These are phyloP conservation scores for Penicillium robsamsonii DNA, from an alignment of 495 filamentous ascomycete genomes.

Conservation along the genomic window DNA sequence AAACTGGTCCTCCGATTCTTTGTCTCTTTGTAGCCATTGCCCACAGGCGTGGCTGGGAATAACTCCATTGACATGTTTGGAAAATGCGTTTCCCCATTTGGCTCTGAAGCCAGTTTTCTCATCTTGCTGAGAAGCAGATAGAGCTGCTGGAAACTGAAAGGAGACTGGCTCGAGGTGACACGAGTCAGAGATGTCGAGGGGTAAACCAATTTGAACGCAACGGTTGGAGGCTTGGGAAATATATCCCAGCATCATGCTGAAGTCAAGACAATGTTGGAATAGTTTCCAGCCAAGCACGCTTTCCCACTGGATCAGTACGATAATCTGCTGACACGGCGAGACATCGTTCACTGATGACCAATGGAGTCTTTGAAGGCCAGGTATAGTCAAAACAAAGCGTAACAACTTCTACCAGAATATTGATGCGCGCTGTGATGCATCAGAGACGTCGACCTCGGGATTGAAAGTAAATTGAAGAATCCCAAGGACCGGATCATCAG, in stretches of 20 bases:
- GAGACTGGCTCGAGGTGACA: slow-evolving; percentile 6
- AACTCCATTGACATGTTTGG: background rate
- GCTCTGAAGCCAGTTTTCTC: background rate
- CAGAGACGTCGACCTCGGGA: slow-evolving; percentile 10
- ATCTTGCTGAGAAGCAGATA: background rate
- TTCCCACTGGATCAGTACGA: slow-evolving; percentile 16
- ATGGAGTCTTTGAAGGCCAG: background rate
- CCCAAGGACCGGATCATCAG: slow-evolving; percentile 11
- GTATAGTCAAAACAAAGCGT: background rate
- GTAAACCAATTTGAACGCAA: slow-evolving; percentile 10
- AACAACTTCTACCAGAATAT: background rate
- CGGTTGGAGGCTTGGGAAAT: slow-evolving; percentile 11
- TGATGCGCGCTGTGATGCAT: slow-evolving; percentile 1
- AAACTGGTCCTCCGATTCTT: slow-evolving; percentile 3
- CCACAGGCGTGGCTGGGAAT: background rate
- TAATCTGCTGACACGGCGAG: slow-evolving; percentile 10
- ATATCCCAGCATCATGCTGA: slow-evolving; percentile 18
- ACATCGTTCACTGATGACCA: slow-evolving; percentile 2
- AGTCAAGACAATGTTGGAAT: slow-evolving; percentile 14
- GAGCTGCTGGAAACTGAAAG: slow-evolving; percentile 1
- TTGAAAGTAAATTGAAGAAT: slow-evolving; percentile 15
- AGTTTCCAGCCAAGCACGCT: slow-evolving; percentile 9
- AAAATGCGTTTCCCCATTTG: slow-evolving; percentile 1
- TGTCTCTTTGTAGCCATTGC: slow-evolving; percentile 13
- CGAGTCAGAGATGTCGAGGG: background rate